Evolutionary conservation across 805 yeast genomes (phyloP).

Genomic region (Suhomyces sp.): DNA sequence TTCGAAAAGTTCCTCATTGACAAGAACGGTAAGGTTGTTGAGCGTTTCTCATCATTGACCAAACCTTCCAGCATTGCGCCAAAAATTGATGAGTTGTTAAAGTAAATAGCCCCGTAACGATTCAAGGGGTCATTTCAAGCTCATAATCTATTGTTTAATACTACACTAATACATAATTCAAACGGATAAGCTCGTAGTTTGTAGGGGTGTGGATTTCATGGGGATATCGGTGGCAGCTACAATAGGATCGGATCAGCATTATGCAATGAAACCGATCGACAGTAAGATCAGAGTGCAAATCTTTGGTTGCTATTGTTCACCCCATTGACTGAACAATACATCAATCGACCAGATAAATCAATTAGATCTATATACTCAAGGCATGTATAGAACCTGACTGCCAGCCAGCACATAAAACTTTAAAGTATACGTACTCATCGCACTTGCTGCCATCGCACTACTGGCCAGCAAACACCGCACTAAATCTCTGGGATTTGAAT

Average conservation of each 20-base stretch:
- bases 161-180: neutral
- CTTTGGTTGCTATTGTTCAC: neutral
- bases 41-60: conserved; percentile 66
- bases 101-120: conserved; percentile 9
- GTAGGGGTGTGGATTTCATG: neutral
- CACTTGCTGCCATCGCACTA: neutral
- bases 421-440: neutral
- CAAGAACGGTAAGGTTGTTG: conserved; percentile 40
- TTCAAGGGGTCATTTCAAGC: neutral
- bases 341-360: neutral
- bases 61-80: conserved; percentile 28
- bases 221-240: neutral
- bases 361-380: too few relatives aligned
- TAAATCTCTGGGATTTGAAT: neutral
- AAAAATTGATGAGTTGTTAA: conserved; percentile 57
- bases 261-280: neutral
- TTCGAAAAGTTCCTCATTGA: conserved; percentile 43
- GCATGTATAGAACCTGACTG: neutral
- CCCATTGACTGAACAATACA: neutral
- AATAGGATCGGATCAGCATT: neutral
- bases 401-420: neutral
- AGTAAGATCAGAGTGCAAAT: neutral
- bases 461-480: neutral
- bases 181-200: neutral
- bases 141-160: neutral